These are phyloP conservation scores for Hypholoma fasciculare DNA, from an alignment of 768 basidiomycete species.

Conservation along the genomic window DNA sequence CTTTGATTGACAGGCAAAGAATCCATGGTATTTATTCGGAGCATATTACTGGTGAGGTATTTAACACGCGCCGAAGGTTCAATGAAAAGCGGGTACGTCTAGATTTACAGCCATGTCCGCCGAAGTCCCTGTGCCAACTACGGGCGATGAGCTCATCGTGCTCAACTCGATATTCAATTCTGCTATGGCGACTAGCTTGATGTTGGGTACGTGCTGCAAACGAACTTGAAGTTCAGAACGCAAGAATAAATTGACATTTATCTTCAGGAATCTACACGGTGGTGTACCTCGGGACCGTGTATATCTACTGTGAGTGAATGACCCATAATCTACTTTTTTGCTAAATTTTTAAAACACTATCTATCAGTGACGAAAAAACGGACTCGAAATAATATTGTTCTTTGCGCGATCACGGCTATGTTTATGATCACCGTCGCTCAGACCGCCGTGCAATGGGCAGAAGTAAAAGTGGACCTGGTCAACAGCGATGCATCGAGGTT, in stretches of 20 bases:
- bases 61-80: background rate
- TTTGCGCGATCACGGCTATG: background rate
- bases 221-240: background rate
- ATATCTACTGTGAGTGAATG: background rate
- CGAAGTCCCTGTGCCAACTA: background rate
- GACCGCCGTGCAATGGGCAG: background rate
- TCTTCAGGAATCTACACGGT: background rate
- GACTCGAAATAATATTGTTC: background rate
- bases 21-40: no score
- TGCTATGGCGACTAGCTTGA: background rate
- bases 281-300: background rate
- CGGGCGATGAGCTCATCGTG: background rate
- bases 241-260: background rate
- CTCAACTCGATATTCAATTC: background rate
- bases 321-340: no score
- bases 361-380: background rate
- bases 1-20: no score
- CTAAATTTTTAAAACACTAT: background rate
- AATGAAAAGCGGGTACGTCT: background rate
- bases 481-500: background rate
- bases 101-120: background rate
- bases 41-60: background rate
- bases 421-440: background rate
- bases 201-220: background rate
- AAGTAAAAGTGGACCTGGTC: background rate